Evolutionary conservation across 495 filamentous ascomycete species (phyloP).

Genomic region (Jackrogersella minutella): DNA sequence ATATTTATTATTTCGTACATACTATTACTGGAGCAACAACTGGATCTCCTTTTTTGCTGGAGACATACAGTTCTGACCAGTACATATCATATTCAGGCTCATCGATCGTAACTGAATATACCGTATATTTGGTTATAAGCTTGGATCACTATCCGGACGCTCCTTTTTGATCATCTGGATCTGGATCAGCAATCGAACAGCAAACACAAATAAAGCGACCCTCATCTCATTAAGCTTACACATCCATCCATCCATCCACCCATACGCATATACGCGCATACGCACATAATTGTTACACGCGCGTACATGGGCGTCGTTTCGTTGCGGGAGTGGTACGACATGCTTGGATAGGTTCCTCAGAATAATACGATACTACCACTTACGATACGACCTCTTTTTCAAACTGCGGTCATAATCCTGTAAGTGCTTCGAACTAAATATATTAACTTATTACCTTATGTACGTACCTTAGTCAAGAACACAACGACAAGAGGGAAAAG

Average conservation of each 20-base stretch:
- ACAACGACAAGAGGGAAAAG: not conserved
- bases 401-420: conserved; percentile 31
- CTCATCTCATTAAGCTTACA: conserved; percentile 26
- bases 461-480: conserved; percentile 41
- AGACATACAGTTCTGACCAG: conserved; percentile 9
- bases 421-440: conserved; percentile 21
- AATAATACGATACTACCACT: conserved; percentile 20
- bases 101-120: conserved; percentile 6
- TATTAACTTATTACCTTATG: conserved; percentile 29
- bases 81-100: conserved; percentile 9
- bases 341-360: conserved; percentile 8
- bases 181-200: conserved; percentile 11
- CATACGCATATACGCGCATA: not conserved
- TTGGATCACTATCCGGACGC: conserved; percentile 8
- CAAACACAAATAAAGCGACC: conserved; percentile 4
- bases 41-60: conserved; percentile 1
- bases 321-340: conserved; percentile 19
- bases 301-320: conserved; percentile 6
- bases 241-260: not conserved
- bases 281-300: conserved; percentile 10
- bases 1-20: conserved; percentile 15
- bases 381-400: not conserved
- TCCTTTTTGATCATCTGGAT: not conserved
- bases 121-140: conserved; percentile 16
- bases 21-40: conserved; percentile 2